Base-by-base conservation (phyloP, 352 stramenopile species). In the Thalassiosira hispida region DNA sequence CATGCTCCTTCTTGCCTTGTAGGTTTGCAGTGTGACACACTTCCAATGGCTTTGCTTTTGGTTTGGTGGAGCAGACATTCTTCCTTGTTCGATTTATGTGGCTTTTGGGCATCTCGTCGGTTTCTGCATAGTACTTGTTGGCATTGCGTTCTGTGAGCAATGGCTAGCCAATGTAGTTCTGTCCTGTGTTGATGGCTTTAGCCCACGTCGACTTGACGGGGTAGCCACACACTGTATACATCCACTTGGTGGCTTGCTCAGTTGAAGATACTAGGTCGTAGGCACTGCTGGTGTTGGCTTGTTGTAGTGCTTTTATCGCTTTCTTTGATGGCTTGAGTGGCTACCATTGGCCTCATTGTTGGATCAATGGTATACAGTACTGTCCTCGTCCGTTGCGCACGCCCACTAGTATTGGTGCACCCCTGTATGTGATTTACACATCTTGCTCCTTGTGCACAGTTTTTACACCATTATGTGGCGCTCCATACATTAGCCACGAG, bases 341-440 rank as follows among this genome's bases (percentile, higher is more conserved):
- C 52, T 59, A 49, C 59, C 70, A 79, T 60, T 65, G 46, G 20
- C 60, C 60, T 14, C 46, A 6, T 65, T 71, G 44, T 63, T 73
- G 70, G 6, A 79, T 55, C 18, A 79, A 29, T 18, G 70, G 70
- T 14, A 79, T 73, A 8, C 49, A 16, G 33, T 73, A 79, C 33
- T 49, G 42, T 7, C 59, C 69, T 7, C 59, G 44, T 7, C 60
- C 42, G 42, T 78, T 60, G 49, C 70, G 47, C 8, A 79, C 60
- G 7, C 70, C 51, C 5, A 79, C 40, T 3, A 79, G 23, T 7
- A 79, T 57, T 4, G 70, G 70, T 67, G 73, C 40, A 11, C 52
- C 70, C 12, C 66, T 64, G 59, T 44, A 71, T 7, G 44, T 78
- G 57, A 78, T 78, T 8, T 65, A 33, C 16, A 78, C 57, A 38